A percentile compares a stretch with the other conserved stretches of the same genome.
Evolutionary conservation across 2,329 filamentous ascomycete genomes (phyloP).

Genomic region (Aspergillus hiratsukae): DNA sequence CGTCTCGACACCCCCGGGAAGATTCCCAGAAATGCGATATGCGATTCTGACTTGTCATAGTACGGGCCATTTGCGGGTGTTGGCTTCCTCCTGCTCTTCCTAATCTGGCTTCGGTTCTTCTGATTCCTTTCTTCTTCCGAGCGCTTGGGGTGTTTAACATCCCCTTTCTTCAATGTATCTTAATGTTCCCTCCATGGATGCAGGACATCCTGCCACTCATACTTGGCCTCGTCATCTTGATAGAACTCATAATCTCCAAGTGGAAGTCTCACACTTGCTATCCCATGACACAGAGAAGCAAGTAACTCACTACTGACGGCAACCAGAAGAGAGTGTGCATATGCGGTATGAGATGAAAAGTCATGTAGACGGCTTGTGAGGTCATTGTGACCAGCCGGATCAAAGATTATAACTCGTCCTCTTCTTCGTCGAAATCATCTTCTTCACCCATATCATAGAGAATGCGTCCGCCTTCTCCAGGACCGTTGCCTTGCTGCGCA

Average conservation of each 20-base stretch:
- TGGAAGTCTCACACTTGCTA: not conserved
- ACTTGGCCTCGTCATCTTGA: not conserved
- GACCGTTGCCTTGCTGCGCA: conserved; percentile 68
- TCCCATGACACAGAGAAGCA: not conserved
- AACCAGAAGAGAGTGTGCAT: not conserved
- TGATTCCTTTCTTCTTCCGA: conserved; percentile 36
- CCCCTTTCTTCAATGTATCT: conserved; percentile 33
- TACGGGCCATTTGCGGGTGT: conserved; percentile 86
- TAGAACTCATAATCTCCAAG: not conserved
- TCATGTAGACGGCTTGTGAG: not conserved
- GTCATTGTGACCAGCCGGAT: not conserved
- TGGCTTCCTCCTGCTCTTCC: conserved; percentile 75
- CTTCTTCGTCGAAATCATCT: conserved; percentile 95
- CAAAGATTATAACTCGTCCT: conserved; percentile 72
- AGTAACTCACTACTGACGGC: not conserved
- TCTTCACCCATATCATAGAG: conserved; percentile 95
- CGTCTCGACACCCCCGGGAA: not conserved
- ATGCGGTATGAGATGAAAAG: not conserved
- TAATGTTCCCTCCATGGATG: conserved; percentile 30
- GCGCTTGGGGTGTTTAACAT: conserved; percentile 11
- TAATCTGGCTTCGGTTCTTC: conserved; percentile 93
- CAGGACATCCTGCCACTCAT: conserved; percentile 23
- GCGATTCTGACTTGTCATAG: conserved; percentile 37
- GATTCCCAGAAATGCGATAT: not conserved
- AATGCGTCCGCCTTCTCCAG: conserved; percentile 85